Percentiles rank a stretch among this genome's conserved stretches.
Evolutionary conservation across 192 early-diverging fungal genomes (phyloP).

Genomic region (Podila clonocystis): DNA sequence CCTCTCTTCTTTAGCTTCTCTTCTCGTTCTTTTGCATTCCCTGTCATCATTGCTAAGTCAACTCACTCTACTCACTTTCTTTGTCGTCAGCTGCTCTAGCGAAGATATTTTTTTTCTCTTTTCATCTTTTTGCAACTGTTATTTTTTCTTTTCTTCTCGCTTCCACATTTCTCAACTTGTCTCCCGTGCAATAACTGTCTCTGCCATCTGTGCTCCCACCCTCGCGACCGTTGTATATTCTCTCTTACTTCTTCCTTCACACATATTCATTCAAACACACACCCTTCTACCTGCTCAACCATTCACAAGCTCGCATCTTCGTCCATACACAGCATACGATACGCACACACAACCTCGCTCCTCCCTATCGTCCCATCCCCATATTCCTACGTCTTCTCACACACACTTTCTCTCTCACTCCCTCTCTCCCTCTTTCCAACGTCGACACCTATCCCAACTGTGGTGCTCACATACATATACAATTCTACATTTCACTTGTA

Average conservation of each 20-base stretch:
- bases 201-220: no score
- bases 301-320: neutral
- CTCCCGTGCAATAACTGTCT: no score
- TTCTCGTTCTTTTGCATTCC: neutral
- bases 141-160: neutral
- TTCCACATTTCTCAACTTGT: neutral
- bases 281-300: constrained; percentile 3
- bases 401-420: no score
- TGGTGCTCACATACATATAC: no score
- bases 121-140: neutral
- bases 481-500: no score
- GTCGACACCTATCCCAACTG: no score
- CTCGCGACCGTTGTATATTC: neutral
- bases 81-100: neutral
- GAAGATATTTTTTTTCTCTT: neutral
- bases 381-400: neutral
- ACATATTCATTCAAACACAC: neutral
- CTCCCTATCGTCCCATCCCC: no score
- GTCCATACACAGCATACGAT: neutral
- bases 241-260: neutral
- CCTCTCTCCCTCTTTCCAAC: no score
- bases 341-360: neutral
- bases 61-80: neutral
- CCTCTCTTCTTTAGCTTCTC: neutral
- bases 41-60: neutral